phyloP scores from a whole-genome alignment of 257 asterid genomes.

The Anisodus acutangulus region DNA sequence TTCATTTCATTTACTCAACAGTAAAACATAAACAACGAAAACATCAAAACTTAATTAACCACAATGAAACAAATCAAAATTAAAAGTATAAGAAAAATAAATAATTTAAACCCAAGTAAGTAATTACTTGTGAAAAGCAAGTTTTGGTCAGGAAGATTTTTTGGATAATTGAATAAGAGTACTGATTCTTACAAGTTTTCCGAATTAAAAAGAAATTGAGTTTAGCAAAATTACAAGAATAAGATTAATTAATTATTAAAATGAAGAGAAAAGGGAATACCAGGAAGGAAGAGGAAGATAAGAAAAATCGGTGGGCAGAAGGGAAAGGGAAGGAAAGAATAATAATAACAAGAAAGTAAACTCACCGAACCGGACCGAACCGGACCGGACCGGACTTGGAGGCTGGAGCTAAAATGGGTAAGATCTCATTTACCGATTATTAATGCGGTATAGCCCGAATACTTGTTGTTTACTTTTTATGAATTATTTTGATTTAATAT shows the following conservation, averaged over 20 bases:
- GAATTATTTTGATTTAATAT: too few species aligned
- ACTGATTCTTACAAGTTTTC: neutral
- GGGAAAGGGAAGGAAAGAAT: conserved; percentile 27
- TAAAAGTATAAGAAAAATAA: neutral
- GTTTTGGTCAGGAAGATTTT: neutral
- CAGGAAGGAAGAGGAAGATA: conserved; percentile 41
- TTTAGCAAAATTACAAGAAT: neutral
- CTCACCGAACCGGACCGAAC: neutral
- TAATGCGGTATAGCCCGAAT: too few species aligned
- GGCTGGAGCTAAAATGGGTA: too few species aligned
- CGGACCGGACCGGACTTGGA: neutral
- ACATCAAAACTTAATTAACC: neutral
- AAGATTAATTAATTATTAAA: neutral
- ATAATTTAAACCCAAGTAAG: neutral
- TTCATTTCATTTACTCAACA: neutral
- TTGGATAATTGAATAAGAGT: neutral
- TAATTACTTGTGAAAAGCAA: neutral
- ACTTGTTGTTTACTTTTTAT: too few species aligned
- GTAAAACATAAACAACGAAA: neutral
- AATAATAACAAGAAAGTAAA: conserved; percentile 7
- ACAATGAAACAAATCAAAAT: neutral
- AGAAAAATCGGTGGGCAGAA: conserved; percentile 57
- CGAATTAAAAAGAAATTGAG: neutral
- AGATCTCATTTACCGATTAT: too few species aligned
- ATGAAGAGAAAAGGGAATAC: conserved; percentile 26